Conservation (phyloP, 371 early-diverging fungal species). For the Actinomucor elegans region DNA sequence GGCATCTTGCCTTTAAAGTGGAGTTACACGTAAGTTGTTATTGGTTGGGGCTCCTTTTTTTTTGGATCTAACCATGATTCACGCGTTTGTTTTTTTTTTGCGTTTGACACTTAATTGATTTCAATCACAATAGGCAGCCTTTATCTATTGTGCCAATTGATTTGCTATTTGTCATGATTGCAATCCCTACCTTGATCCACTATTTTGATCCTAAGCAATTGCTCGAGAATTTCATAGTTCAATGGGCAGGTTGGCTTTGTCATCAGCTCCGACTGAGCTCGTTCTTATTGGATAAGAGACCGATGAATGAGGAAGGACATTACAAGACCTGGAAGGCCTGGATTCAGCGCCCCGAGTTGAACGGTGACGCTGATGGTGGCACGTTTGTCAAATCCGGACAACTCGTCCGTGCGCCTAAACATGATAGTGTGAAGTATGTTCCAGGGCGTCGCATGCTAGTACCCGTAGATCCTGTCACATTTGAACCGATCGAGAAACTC, state of each 20-base stretch:
- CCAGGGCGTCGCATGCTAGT: slow-evolving; percentile 13
- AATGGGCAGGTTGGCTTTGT: slow-evolving; percentile 66
- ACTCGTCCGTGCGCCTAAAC: slow-evolving; percentile 59
- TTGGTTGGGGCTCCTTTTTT: too few species aligned
- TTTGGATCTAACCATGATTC: too few species aligned
- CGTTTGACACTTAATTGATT: not conserved
- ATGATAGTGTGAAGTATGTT: slow-evolving; percentile 6
- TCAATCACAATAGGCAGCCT: slow-evolving; percentile 45
- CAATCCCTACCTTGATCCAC: slow-evolving; percentile 57
- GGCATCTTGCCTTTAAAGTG: slow-evolving; percentile 50
- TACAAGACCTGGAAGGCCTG: slow-evolving; percentile 12
- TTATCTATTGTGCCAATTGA: slow-evolving; percentile 74
- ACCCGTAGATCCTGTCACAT: slow-evolving; percentile 11
- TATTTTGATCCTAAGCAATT: slow-evolving; percentile 49
- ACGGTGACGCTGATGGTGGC: not conserved
- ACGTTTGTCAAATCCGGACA: slow-evolving; percentile 2
- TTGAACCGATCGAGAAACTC: slow-evolving; percentile 7
- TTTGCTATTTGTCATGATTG: slow-evolving; percentile 65
- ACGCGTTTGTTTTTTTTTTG: too few species aligned
- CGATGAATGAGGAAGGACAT: slow-evolving; percentile 52
- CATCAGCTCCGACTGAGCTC: slow-evolving; percentile 64
- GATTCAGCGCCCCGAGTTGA: slow-evolving; percentile 4
- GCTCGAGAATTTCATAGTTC: slow-evolving; percentile 38
- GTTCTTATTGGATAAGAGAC: slow-evolving; percentile 74
- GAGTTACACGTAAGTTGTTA: slow-evolving; percentile 37